Conservation (phyloP, 768 basidiomycete genomes). For the Pleurotus tuber-regium region DNA sequence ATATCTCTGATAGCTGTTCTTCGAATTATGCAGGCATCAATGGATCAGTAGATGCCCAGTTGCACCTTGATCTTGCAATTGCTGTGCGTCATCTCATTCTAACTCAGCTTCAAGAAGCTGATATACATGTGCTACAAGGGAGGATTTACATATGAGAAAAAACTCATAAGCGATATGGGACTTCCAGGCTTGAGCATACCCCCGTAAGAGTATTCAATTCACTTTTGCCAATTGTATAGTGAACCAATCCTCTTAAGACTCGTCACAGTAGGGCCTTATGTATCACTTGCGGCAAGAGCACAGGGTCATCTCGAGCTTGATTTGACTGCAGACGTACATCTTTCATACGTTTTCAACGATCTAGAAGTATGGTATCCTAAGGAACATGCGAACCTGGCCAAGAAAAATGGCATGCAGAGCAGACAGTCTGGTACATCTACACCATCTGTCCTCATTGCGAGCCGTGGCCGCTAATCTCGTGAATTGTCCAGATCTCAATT, state of each 20-base stretch:
- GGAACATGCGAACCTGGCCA: background rate
- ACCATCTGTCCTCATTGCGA: background rate
- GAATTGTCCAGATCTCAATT: background rate
- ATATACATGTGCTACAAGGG: background rate
- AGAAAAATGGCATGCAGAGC: background rate
- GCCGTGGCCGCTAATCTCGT: background rate
- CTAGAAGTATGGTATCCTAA: constrained; percentile 2
- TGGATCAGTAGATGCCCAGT: background rate
- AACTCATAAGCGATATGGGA: background rate
- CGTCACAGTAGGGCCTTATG: background rate
- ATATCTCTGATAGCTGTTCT: background rate
- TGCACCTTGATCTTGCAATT: background rate
- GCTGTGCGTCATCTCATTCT: background rate
- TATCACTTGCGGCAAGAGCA: background rate
- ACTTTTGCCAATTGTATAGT: background rate
- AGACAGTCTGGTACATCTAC: background rate
- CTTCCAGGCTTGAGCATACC: background rate
- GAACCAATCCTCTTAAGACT: background rate
- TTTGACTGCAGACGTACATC: background rate
- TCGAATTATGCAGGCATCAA: background rate
- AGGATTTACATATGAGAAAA: background rate
- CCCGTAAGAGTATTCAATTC: background rate
- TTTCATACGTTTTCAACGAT: background rate
- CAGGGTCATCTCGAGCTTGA: background rate
- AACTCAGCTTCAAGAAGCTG: background rate